Evolutionary conservation across 805 yeast species (phyloP).

Genomic region (Candida schatavii): DNA sequence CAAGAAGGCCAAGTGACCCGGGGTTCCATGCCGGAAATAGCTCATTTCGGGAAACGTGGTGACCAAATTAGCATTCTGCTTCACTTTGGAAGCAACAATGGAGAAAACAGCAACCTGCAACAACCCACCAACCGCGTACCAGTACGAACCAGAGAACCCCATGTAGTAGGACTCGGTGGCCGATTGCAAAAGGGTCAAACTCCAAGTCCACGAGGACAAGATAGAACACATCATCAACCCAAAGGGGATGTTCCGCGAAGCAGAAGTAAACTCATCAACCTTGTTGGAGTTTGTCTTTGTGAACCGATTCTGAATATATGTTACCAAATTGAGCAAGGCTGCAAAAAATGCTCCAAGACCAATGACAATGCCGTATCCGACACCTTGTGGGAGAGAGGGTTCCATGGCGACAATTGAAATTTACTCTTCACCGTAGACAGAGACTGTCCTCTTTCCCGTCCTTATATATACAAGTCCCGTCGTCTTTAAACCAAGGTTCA

Average conservation of each 20-base stretch:
- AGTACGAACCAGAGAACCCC: slow-evolving; percentile 22
- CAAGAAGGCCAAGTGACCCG: slow-evolving; percentile 23
- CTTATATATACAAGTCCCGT: too few relatives aligned
- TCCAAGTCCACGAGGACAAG: slow-evolving; percentile 28
- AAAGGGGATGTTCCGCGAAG: slow-evolving; percentile 15
- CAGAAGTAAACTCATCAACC: slow-evolving; percentile 17
- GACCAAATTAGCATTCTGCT: slow-evolving; percentile 31
- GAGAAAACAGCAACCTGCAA: slow-evolving; percentile 32
- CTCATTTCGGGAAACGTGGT: slow-evolving; percentile 30
- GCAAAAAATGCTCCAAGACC: slow-evolving; percentile 18
- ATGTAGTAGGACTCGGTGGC: slow-evolving; percentile 19
- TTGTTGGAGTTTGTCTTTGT: slow-evolving; percentile 11
- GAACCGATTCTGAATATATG: slow-evolving; percentile 13
- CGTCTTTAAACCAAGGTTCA: too few relatives aligned
- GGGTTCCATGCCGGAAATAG: slow-evolving; percentile 25
- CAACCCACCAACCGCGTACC: slow-evolving; percentile 24
- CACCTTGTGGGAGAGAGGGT: slow-evolving; percentile 15
- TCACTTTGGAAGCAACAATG: slow-evolving; percentile 29
- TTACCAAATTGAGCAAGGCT: slow-evolving; percentile 13
- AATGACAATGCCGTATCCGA: slow-evolving; percentile 15
- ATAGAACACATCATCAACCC: slow-evolving; percentile 17
- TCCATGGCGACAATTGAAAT: slow-evolving; percentile 11
- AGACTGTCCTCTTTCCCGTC: too few relatives aligned
- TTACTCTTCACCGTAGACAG: too few relatives aligned
- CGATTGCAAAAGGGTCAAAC: slow-evolving; percentile 21